Conservation (phyloP, 2,329 filamentous ascomycete species). For the Aspergillus brunneoviolaceus region DNA sequence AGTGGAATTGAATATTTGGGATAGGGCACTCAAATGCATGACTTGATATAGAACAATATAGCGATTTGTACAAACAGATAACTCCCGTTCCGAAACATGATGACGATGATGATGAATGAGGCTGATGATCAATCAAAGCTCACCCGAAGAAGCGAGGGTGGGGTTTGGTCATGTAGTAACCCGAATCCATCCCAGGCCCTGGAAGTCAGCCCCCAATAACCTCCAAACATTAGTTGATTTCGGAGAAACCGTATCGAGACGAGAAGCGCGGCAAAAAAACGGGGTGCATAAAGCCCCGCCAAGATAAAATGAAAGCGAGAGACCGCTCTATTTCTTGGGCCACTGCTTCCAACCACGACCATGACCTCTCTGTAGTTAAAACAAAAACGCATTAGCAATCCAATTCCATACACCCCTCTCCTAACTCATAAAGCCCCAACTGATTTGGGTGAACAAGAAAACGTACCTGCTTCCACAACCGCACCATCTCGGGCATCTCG, state of each 20-base stretch:
- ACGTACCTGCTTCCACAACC: conserved; percentile 78
- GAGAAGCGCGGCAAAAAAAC: too few species aligned
- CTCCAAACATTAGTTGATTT: too few species aligned
- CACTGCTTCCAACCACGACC: conserved; percentile 74
- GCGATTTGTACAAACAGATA: conserved; percentile 22
- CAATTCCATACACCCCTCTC: neutral
- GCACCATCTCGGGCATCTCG: conserved; percentile 88
- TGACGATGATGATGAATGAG: conserved; percentile 2
- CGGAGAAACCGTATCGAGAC: too few species aligned
- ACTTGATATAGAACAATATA: conserved; percentile 9
- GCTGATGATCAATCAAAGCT: conserved; percentile 7
- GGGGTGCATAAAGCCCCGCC: neutral
- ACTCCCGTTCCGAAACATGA: conserved; percentile 19
- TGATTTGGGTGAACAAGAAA: neutral
- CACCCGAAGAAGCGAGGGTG: neutral
- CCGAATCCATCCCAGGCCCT: neutral
- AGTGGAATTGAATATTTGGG: neutral
- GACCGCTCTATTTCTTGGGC: conserved; percentile 50
- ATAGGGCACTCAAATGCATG: conserved; percentile 3
- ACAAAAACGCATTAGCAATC: conserved; percentile 34
- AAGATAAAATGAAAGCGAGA: conserved; percentile 1
- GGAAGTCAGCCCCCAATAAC: too few species aligned
- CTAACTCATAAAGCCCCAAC: neutral
- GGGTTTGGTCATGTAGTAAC: neutral
- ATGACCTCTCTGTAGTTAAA: conserved; percentile 59